Base-by-base conservation (phyloP, 495 filamentous ascomycete species). In the Lasiosphaeris hirsuta region DNA sequence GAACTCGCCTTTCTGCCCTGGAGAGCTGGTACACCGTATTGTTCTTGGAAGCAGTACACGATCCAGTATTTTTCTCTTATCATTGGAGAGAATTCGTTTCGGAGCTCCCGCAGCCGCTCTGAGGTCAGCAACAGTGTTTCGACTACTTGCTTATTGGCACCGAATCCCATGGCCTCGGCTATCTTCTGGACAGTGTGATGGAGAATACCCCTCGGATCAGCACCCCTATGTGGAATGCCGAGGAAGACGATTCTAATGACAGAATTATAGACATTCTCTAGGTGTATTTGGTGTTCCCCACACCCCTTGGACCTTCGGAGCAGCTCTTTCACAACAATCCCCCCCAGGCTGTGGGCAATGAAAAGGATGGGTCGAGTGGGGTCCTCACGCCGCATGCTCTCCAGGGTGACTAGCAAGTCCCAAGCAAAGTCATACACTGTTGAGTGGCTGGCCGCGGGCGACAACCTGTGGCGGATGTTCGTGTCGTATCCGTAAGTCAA, bases 341-440 rank as follows among this genome's bases (percentile, higher is more conserved):
- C 81, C n/a, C 80, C 78, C 2, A 82, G 68, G 56, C 78, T 81
- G 61, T 84, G 79, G 1, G 63, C 78, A 1, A 82, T 60, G 58
- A 84, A 81, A 7, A 81, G 53, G 0, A 75, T 30, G 1, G 74
- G 78, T 15, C 72, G 66, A 10, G 34, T 51, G 9, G 69, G 45
- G 3, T 66, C 40, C 23, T 18, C 10, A 6, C 60, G 56, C 14
- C 75, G 70, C n/a, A 47, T 11, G 5, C 58, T 57, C 38, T 71
- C 72, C 10, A 80, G 46, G 23, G 59, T 65, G 10, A 70, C 38
- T 11, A 78, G 57, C 14, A 78, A 64, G 54, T 77, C 63, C 53
- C 52, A 57, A 0, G 66, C 70, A 35, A 75, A 68, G 38, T 76
- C 72, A 44, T 67, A 71, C 8, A 76, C 61, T 7, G 61, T 71